Evolutionary conservation across 768 basidiomycete genomes (phyloP).

Genomic region (Pisolithus orientalis): DNA sequence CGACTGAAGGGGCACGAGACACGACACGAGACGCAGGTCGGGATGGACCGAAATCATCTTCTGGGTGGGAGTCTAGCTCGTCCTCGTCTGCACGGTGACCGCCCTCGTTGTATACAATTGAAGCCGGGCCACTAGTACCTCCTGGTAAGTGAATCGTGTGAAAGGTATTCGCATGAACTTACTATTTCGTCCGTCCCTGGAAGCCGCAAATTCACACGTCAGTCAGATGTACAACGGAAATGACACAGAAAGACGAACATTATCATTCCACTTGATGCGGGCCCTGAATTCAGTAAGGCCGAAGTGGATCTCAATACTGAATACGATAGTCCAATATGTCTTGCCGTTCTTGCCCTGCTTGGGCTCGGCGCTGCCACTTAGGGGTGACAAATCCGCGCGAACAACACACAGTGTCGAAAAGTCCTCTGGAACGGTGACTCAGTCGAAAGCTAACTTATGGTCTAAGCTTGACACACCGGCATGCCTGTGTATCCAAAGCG

Average conservation of each 20-base stretch:
- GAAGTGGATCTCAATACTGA: slow-evolving; percentile 80
- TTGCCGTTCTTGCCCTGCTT: slow-evolving; percentile 60
- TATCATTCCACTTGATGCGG: slow-evolving; percentile 77
- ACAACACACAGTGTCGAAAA: slow-evolving; percentile 78
- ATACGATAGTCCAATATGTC: slow-evolving; percentile 79
- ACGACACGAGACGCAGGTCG: slow-evolving; percentile 28
- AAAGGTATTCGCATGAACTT: slow-evolving; percentile 20
- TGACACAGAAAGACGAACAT: slow-evolving; percentile 39
- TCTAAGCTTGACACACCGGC: slow-evolving; percentile 24
- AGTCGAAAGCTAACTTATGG: not conserved
- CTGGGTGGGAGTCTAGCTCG: slow-evolving; percentile 56
- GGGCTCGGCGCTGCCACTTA: slow-evolving; percentile 64
- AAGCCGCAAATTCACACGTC: not conserved
- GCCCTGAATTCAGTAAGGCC: slow-evolving; percentile 79
- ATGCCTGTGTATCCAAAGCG: slow-evolving; percentile 67
- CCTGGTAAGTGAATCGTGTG: not conserved
- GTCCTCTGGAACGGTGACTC: slow-evolving; percentile 37
- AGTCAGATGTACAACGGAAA: not conserved
- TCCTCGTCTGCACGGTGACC: slow-evolving; percentile 71
- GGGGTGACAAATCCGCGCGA: slow-evolving; percentile 67
- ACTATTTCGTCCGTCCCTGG: slow-evolving; percentile 71
- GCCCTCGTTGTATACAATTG: slow-evolving; percentile 77
- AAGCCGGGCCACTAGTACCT: slow-evolving; percentile 58
- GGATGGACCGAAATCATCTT: slow-evolving; percentile 48
- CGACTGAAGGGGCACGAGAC: slow-evolving; percentile 39